Percentiles rank a stretch among this genome's conserved stretches.
Evolutionary conservation across 2,329 filamentous ascomycete species (phyloP).

Genomic region (Sporothrix pallida): DNA sequence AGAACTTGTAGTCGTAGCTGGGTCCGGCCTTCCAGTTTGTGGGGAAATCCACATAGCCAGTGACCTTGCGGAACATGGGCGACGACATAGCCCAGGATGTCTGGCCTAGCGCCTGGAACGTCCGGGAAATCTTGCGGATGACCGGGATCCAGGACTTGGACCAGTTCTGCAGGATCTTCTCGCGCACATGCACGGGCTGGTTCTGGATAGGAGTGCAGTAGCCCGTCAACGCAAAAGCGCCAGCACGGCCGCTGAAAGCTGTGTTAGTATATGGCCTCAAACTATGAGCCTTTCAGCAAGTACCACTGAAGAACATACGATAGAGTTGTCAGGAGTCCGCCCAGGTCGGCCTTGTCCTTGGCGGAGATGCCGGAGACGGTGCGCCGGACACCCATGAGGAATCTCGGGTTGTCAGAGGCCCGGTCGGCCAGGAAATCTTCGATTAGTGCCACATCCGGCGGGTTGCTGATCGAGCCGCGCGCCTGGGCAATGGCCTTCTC

Average conservation of each 20-base stretch:
- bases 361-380: constrained; percentile 48
- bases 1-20: constrained; percentile 63
- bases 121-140: constrained; percentile 62
- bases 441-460: constrained; percentile 51
- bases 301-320: no score
- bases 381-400: constrained; percentile 57
- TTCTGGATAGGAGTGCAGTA: constrained; percentile 65
- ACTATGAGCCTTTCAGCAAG: no score
- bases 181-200: constrained; percentile 65
- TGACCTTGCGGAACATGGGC: constrained; percentile 59
- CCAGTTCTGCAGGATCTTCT: constrained; percentile 69
- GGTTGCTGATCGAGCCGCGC: constrained; percentile 46
- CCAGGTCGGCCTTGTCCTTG: constrained; percentile 47
- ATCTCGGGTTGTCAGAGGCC: constrained; percentile 57
- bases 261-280: background rate
- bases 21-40: constrained; percentile 56
- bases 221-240: constrained; percentile 71
- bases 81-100: constrained; percentile 62
- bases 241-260: constrained; percentile 49
- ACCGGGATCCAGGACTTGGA: constrained; percentile 59
- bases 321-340: constrained; percentile 49
- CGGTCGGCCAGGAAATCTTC: constrained; percentile 60
- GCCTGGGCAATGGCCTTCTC: constrained; percentile 51
- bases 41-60: constrained; percentile 64
- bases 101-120: constrained; percentile 60